phyloP scores from a whole-genome alignment of 2,329 filamentous ascomycete genomes.

The Teratosphaeria epicoccoides region DNA sequence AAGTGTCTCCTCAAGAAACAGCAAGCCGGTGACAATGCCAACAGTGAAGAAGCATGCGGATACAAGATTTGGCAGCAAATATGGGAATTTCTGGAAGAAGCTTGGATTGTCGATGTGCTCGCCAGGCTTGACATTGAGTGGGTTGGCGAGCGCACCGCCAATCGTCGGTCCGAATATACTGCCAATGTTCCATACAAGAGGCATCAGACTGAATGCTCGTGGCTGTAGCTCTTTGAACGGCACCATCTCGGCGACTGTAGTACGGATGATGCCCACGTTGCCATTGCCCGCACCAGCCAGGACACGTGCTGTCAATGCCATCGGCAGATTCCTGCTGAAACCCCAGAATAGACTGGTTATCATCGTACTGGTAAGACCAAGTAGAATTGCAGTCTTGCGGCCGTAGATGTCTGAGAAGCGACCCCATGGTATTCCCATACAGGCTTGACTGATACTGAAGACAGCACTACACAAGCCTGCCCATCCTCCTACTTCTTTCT shows the following conservation, averaged over 20 bases:
- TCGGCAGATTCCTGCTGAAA: slow-evolving; percentile 64
- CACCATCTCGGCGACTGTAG: slow-evolving; percentile 83
- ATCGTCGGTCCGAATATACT: slow-evolving; percentile 74
- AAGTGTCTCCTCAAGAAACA: slow-evolving; percentile 83
- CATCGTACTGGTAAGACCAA: slow-evolving; percentile 70
- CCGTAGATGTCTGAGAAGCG: slow-evolving; percentile 67
- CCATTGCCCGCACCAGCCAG: slow-evolving; percentile 79
- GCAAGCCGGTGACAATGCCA: slow-evolving; percentile 59
- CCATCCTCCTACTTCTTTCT: slow-evolving; percentile 67
- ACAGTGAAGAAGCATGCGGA: slow-evolving; percentile 65
- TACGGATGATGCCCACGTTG: slow-evolving; percentile 69
- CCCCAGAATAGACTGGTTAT: slow-evolving; percentile 71
- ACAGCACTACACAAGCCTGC: slow-evolving; percentile 80
- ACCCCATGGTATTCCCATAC: slow-evolving; percentile 84
- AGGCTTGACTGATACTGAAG: slow-evolving; percentile 69
- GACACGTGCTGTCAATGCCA: slow-evolving; percentile 68
- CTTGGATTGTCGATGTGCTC: slow-evolving; percentile 34
- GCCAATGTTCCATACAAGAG: slow-evolving; percentile 77
- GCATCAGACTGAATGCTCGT: slow-evolving; percentile 85
- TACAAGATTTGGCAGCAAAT: slow-evolving; percentile 72
- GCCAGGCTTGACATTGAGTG: slow-evolving; percentile 60
- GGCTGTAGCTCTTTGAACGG: slow-evolving; percentile 79
- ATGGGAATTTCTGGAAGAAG: slow-evolving; percentile 69
- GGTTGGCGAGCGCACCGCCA: slow-evolving; percentile 76
- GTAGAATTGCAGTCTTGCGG: slow-evolving; percentile 69